These are phyloP conservation scores for Triticum urartu DNA, from an alignment of 176 grass and related monocot species.

Conservation along the genomic window DNA sequence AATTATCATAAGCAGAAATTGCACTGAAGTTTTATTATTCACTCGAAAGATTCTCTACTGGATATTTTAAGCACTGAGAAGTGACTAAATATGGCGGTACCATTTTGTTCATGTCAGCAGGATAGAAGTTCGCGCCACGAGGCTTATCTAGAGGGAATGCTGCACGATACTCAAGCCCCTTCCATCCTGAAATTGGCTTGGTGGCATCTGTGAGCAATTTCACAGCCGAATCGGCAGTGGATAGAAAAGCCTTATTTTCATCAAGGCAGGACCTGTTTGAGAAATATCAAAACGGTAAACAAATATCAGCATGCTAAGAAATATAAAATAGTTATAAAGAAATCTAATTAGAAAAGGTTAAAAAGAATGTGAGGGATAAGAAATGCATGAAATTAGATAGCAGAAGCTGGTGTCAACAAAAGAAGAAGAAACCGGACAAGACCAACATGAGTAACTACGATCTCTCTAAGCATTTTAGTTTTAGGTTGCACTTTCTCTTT, in stretches of 20 bases:
- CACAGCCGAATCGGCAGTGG: slow-evolving; percentile 83
- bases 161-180: slow-evolving; percentile 81
- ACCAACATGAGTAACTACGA: background rate
- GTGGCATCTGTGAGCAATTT: slow-evolving; percentile 71
- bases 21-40: background rate
- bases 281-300: slow-evolving; percentile 9
- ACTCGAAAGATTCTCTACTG: background rate
- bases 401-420: background rate
- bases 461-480: background rate
- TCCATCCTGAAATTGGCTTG: slow-evolving; percentile 79
- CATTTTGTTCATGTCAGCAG: slow-evolving; percentile 96
- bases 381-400: slow-evolving; percentile 16
- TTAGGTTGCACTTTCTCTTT: background rate
- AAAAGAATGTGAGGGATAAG: background rate
- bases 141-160: slow-evolving; percentile 87
- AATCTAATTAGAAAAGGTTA: background rate
- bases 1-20: background rate
- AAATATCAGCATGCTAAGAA: slow-evolving; percentile 17
- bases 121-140: slow-evolving; percentile 89
- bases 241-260: slow-evolving; percentile 85
- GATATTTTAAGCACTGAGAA: background rate
- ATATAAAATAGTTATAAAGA: slow-evolving; percentile 13
- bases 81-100: slow-evolving; percentile 29
- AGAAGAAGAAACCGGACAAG: background rate
- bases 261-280: slow-evolving; percentile 84